Base-by-base conservation (phyloP, 1,284 basidiomycete species). In the Cryptococcus sp. region DNA sequence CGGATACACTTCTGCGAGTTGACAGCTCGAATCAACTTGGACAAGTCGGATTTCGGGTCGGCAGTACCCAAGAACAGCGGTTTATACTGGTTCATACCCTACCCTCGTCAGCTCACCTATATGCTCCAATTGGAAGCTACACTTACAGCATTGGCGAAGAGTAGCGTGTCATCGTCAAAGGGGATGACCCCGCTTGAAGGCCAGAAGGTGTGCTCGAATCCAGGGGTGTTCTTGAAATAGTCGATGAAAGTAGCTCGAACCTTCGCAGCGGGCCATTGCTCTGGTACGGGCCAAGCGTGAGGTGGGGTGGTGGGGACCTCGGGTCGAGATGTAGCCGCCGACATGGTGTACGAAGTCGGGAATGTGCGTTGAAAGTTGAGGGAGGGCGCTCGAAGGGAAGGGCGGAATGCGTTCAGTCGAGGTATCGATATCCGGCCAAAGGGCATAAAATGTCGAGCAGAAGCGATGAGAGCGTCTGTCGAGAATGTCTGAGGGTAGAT, bases 1-100 rank as follows among this genome's bases (percentile, higher is more conserved):
- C 94, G 82, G 59, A 98, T 98, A 73, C 95, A 98, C 74, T 91
- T 98, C 72, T 98, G 94, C 48, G 82, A 86, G 76, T 98, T 98
- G 74, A 86, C 91, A 2, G 92, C 94, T 60, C 95, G 85, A 68
- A 85, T 87, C 60, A 97, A 78, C 71, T 87, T 91, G 51, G 87
- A 81, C 63, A 97, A 81, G 86, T 86, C 34, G 85, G 93, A 67
- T 86, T 81, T 72, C 40, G 92, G 91, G 75, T 97, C 93, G 51
- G 93, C 92, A 5, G 87, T 95, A 56, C 94, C 94, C 31, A 98
- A 80, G 74, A 98, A 97, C 58, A 97, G 90, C 43, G 87, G 78
- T 77, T 98, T 97, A 79, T 89, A 97, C 85, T 95, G 89, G 74
- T 94, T 94, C 91, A 94, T 94, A 52, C 92, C 90, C 72, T 74